Evolutionary conservation across 495 filamentous ascomycete genomes (phyloP).

Genomic region (Copromyces sp.): DNA sequence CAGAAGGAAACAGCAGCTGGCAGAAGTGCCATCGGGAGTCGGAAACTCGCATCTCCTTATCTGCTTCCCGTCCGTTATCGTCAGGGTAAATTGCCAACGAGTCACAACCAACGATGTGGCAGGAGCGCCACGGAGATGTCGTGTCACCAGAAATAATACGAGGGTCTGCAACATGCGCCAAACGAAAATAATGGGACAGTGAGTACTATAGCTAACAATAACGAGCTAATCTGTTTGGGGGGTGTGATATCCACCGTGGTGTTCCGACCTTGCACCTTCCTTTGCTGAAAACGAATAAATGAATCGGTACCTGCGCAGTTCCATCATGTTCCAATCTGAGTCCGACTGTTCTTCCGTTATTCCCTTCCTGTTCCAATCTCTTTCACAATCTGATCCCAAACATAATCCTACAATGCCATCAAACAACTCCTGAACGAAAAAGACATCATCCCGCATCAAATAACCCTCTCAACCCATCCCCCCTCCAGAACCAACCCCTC

Average conservation of each 20-base stretch:
- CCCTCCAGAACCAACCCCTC: not conserved
- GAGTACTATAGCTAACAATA: too few relatives aligned
- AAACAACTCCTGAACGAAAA: too few relatives aligned
- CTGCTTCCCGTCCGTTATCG: not conserved
- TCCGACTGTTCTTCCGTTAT: not conserved
- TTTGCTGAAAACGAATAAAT: not conserved
- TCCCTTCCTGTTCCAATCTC: not conserved
- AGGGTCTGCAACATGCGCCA: not conserved
- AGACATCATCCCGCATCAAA: not conserved
- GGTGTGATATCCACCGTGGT: not conserved
- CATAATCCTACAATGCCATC: not conserved
- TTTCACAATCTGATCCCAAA: not conserved
- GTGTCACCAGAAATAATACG: not conserved
- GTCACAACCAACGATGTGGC: not conserved
- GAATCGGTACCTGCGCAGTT: not conserved
- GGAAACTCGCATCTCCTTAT: not conserved
- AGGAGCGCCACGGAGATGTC: not conserved
- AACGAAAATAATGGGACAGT: not conserved
- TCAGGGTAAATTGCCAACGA: not conserved
- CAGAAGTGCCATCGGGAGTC: not conserved
- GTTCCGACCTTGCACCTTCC: not conserved
- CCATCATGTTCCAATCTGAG: not conserved
- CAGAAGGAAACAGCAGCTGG: too few relatives aligned
- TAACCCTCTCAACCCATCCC: not conserved
- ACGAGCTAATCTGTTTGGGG: too few relatives aligned